Evolutionary conservation across 805 yeast genomes (phyloP).

Genomic region (Hanseniaspora vineae): DNA sequence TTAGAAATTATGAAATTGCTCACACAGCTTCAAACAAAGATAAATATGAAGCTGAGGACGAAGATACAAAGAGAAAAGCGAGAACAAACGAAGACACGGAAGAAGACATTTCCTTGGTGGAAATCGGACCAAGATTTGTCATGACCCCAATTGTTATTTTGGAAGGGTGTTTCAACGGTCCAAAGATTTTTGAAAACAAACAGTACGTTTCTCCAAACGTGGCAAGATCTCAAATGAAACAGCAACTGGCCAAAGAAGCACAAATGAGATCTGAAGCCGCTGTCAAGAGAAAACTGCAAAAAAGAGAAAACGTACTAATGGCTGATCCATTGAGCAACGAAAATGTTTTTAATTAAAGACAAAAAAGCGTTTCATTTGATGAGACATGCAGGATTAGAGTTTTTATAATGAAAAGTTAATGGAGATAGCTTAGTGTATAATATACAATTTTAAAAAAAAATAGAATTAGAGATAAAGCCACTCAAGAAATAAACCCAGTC

Average conservation of each 20-base stretch:
- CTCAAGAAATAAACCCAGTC: too few relatives aligned
- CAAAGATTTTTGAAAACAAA: constrained; percentile 92
- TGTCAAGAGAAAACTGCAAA: constrained; percentile 57
- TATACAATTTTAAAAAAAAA: too few relatives aligned
- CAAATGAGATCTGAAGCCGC: constrained; percentile 69
- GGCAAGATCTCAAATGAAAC: constrained; percentile 78
- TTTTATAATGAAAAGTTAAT: too few relatives aligned
- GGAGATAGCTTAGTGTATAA: too few relatives aligned
- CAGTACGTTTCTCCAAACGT: constrained; percentile 94
- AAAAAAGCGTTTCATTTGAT: too few relatives aligned
- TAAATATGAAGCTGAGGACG: constrained; percentile 34
- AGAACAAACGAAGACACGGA: constrained; percentile 8
- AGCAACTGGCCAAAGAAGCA: constrained; percentile 70
- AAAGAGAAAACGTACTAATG: constrained; percentile 59
- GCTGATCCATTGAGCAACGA: constrained; percentile 78
- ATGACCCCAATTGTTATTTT: constrained; percentile 80
- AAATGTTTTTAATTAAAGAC: constrained; percentile 48
- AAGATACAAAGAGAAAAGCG: constrained; percentile 10
- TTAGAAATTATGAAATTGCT: constrained; percentile 83
- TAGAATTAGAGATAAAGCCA: too few relatives aligned
- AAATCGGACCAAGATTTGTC: constrained; percentile 94
- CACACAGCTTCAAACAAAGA: constrained; percentile 42
- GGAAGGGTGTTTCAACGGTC: constrained; percentile 97
- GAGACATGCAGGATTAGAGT: too few relatives aligned
- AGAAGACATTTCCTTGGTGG: constrained; percentile 68